phyloP scores from a whole-genome alignment of 306 rosid species.

The Cicer yamashitae region DNA sequence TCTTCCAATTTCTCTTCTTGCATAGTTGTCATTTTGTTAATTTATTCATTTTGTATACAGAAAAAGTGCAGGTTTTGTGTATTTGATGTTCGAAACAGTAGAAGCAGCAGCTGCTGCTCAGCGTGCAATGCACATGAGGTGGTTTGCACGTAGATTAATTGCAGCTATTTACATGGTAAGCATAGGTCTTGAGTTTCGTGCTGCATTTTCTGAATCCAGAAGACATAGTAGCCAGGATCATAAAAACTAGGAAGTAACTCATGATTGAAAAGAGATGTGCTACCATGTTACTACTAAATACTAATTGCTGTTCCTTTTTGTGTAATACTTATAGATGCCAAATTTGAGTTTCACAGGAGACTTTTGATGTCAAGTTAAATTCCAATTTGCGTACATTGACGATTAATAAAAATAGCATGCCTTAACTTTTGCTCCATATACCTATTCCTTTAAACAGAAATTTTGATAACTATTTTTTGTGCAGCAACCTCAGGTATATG shows the following conservation, averaged over 20 bases:
- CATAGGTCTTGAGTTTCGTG: neutral
- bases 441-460: neutral
- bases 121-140: conserved; percentile 90
- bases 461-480: conserved; percentile 22
- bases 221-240: no score
- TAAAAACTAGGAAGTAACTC: neutral
- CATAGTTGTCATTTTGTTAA: neutral
- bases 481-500: conserved; percentile 86
- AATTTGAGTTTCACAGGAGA: neutral
- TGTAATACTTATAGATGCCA: neutral
- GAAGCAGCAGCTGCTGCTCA: conserved; percentile 91
- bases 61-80: conserved; percentile 89
- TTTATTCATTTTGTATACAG: conserved; percentile 52
- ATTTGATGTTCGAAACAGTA: conserved; percentile 77
- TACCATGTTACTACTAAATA: neutral
- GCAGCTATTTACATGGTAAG: conserved; percentile 85
- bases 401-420: neutral
- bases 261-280: neutral
- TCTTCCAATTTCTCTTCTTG: conserved; percentile 4
- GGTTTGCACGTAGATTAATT: conserved; percentile 92
- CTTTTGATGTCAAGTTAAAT: conserved; percentile 17
- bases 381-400: conserved; percentile 15
- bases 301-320: neutral
- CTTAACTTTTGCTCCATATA: neutral
- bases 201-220: neutral